Percentiles rank a stretch among this genome's conserved stretches.
phyloP scores from a whole-genome alignment of 2,329 filamentous ascomycete genomes.

The Aureobasidium namibiae region DNA sequence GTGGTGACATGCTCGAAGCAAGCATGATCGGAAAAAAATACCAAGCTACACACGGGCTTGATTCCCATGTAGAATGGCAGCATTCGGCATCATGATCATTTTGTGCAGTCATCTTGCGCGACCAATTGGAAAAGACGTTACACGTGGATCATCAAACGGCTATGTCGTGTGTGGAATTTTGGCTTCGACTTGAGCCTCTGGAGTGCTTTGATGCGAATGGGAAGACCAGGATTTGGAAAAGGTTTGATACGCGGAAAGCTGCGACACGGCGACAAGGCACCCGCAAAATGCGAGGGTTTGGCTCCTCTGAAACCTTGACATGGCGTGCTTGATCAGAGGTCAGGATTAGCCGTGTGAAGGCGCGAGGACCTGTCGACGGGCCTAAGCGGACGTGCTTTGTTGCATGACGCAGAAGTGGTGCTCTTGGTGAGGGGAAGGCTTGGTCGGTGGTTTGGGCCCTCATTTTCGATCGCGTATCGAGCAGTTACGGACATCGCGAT shows the following conservation, averaged over 20 bases:
- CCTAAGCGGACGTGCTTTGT: slow-evolving; percentile 5
- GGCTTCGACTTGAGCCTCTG: slow-evolving; percentile 3
- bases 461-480: slow-evolving; percentile 4
- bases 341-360: background rate
- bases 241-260: background rate
- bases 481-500: background rate
- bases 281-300: background rate
- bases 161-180: slow-evolving; percentile 4
- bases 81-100: background rate
- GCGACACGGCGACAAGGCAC: background rate
- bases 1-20: background rate
- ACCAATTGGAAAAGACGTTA: slow-evolving; percentile 2
- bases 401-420: slow-evolving; percentile 4
- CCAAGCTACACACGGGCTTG: background rate
- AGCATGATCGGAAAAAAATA: background rate
- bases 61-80: background rate
- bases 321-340: slow-evolving; percentile 6
- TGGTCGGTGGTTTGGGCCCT: slow-evolving; percentile 3
- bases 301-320: slow-evolving; percentile 8
- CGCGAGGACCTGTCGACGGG: background rate
- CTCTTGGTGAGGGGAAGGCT: slow-evolving; percentile 1
- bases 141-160: background rate
- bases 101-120: background rate
- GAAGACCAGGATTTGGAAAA: background rate
- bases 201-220: slow-evolving; percentile 8